Conservation (phyloP, 371 early-diverging fungal genomes). For the Rhizopus microsporus region DNA sequence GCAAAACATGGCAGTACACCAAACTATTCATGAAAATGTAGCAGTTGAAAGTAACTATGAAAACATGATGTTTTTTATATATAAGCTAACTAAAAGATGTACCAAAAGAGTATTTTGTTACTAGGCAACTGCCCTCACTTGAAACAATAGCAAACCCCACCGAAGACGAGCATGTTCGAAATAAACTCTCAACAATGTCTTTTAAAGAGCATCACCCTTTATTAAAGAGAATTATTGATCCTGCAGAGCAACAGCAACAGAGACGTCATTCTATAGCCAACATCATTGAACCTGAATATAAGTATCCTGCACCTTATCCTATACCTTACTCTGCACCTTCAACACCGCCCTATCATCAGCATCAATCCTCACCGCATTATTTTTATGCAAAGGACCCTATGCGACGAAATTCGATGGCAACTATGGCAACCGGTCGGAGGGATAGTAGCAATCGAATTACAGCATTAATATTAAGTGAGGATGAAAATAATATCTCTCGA, state of each 20-base stretch:
- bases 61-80: background rate
- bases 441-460: conserved; percentile 1
- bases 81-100: background rate
- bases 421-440: background rate
- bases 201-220: background rate
- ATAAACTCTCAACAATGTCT: conserved; percentile 1
- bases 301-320: background rate
- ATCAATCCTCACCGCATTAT: conserved; percentile 2
- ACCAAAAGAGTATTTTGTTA: conserved; percentile 2
- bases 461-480: conserved; percentile 1
- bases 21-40: background rate
- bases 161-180: background rate
- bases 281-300: background rate
- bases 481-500: background rate
- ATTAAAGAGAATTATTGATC: conserved; percentile 1
- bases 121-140: conserved; percentile 3
- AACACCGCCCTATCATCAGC: background rate
- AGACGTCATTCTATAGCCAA: conserved; percentile 6
- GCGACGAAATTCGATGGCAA: conserved; percentile 1
- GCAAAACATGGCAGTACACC: background rate
- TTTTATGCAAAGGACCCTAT: background rate
- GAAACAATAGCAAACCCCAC: background rate
- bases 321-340: conserved; percentile 5
- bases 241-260: background rate
- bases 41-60: background rate